Base-by-base conservation (phyloP, 495 filamentous ascomycete genomes). In the Hyaloscypha bicolor region DNA sequence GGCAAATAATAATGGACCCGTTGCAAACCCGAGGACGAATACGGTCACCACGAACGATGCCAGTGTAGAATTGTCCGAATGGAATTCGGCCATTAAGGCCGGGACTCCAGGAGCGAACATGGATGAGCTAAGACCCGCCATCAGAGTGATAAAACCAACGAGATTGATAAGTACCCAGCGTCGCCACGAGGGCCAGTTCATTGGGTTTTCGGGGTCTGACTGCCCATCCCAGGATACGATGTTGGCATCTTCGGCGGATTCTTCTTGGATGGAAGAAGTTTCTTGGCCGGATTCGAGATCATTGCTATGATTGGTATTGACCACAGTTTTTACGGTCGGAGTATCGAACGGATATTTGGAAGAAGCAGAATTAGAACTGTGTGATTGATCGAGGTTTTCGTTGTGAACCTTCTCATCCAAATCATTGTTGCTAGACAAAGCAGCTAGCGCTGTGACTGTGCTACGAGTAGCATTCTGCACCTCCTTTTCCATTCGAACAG, bases 1-100 rank as follows among this genome's bases (percentile, higher is more conserved):
- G 29, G 91, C 91, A 72, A 93, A 93, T 16, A 80, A 79, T 89
- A 93, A 89, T n/a, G 91, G 91, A 6, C 80, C 90, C 59, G 92
- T 76, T 72, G 90, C 90, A 69, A 92, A 92, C 25, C 91, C 91
- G 64, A 93, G 78, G n/a, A 93, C 91, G 68, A 93, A 94, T 3
- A 92, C 72, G 2, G 85, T 86, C 1, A 89, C 85, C 4, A 88
- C 82, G 58, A 91, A 88, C 2, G 83, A 75, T 0, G 81, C 82
- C 4, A 90, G 79, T 60, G 83, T 76, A 29, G 72, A 68, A 63
- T 80, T 87, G 51, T 74, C 77, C 6, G 79, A 80, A 3, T 81
- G 33, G 73, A 91, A 90, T 33, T 90, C 87, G 0, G 33, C 11
- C 75, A 89, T 80, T 2, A 91, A 71, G 14, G 84, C 71, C 0